Conservation (phyloP, 352 stramenopile genomes). For the Pythium brassicae region DNA sequence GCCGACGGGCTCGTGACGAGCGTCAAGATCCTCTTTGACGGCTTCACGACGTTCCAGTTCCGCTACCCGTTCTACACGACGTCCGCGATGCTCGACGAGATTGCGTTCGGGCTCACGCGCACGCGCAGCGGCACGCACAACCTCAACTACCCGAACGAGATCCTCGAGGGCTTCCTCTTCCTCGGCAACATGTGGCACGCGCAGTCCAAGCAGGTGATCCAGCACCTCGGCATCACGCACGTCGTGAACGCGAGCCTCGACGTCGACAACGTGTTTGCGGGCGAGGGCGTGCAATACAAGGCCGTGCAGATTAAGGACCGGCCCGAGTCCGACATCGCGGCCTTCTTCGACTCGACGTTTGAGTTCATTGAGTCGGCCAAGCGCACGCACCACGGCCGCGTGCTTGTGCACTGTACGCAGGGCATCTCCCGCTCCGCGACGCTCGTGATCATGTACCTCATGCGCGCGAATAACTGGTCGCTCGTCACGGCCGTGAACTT, state of each 20-base stretch:
- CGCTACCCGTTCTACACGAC: constrained; percentile 86
- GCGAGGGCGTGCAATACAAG: constrained; percentile 63
- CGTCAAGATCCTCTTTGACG: constrained; percentile 67
- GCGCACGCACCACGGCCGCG: constrained; percentile 64
- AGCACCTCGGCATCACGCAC: constrained; percentile 80
- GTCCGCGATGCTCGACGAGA: constrained; percentile 55
- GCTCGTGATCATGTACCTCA: constrained; percentile 85
- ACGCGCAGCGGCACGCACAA: constrained; percentile 84
- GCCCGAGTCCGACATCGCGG: constrained; percentile 59
- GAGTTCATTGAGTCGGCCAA: constrained; percentile 80
- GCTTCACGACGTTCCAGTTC: constrained; percentile 84
- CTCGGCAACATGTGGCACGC: constrained; percentile 88
- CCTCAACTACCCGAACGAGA: constrained; percentile 87
- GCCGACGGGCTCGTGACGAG: constrained; percentile 72
- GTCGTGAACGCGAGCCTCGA: constrained; percentile 83
- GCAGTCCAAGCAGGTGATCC: constrained; percentile 68
- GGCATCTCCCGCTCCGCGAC: constrained; percentile 80
- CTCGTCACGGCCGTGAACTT: constrained; percentile 83
- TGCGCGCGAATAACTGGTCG: constrained; percentile 79
- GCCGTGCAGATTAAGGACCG: constrained; percentile 83
- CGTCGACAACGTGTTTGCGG: constrained; percentile 68
- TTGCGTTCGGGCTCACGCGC: constrained; percentile 48
- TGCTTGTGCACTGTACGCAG: constrained; percentile 83
- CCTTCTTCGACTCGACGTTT: constrained; percentile 66
- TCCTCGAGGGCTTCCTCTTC: constrained; percentile 83